Base-by-base conservation (phyloP, 495 filamentous ascomycete species). In the Glutinoglossum americanum region DNA sequence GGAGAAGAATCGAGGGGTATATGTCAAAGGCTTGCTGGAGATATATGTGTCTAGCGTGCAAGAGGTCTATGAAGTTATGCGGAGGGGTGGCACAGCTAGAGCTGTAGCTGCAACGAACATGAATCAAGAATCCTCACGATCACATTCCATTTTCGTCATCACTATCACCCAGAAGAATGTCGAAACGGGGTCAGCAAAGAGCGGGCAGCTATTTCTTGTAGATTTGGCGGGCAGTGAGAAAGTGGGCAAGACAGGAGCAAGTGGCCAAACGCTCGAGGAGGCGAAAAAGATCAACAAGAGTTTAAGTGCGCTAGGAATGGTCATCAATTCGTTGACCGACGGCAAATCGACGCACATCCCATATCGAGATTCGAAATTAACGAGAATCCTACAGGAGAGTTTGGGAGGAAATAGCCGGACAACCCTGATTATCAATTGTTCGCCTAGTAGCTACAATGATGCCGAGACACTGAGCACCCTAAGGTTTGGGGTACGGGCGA, bases 231-330 rank as follows among this genome's bases (percentile, higher is more conserved):
- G 92, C 75, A 90, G 84, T 66, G 92, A 98, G 71, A 98, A 98
- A 70, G 88, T 98, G 48, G 92, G 92, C 62, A 98, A 98, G 77
- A 98, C 92, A 15, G 92, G 92, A 61, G 92, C 92, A 63, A 94
- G 87, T 67, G 92, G 92, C 55, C 92, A 98, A 69, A 98, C 93
- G 17, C 76, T 98, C 25, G 92, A 98, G 66, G 92, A 98, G 67
- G 92, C 93, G 27, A 97, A 98, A 74, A 98, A 98, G 75, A 98
- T 98, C 74, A 98, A 98, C 77, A 97, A 95, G 76, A 94, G 88
- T 74, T 77, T 98, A 73, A 95, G 89, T 65, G 89, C 92, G 21
- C 76, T 98, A 28, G 92, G 92, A 65, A 98, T 95, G 88, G 92
- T 98, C 66, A 98, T 98, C 75, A 98, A 98, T 67, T 79, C 89